Evolutionary conservation across 495 filamentous ascomycete species (phyloP).

Genomic region (Ascobolus immersus): DNA sequence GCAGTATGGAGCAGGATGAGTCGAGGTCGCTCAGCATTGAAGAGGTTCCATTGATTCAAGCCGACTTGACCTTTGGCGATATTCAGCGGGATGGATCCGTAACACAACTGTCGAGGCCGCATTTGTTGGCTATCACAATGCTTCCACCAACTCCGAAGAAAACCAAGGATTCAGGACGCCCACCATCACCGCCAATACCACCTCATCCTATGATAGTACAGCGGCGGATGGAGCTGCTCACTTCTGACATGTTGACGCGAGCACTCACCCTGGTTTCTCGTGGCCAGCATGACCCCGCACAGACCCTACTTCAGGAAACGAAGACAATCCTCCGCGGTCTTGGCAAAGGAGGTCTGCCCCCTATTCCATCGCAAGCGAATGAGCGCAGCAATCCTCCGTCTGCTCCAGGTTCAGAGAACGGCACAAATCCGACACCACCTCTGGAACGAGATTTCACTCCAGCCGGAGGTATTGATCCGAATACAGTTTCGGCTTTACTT

Average conservation of each 20-base stretch:
- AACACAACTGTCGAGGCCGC: slow-evolving; percentile 66
- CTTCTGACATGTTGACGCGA: slow-evolving; percentile 91
- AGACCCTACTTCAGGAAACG: slow-evolving; percentile 77
- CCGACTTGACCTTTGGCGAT: slow-evolving; percentile 81
- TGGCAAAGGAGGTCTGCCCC: slow-evolving; percentile 81
- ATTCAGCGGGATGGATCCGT: slow-evolving; percentile 76
- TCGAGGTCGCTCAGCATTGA: slow-evolving; percentile 65
- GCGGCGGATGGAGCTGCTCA: slow-evolving; percentile 88
- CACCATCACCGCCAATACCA: slow-evolving; percentile 59
- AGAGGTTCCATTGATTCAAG: slow-evolving; percentile 86
- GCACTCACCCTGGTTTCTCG: slow-evolving; percentile 76
- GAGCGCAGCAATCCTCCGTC: slow-evolving; percentile 26
- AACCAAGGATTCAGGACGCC: slow-evolving; percentile 29
- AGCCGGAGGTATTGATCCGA: slow-evolving; percentile 44
- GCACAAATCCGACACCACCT: slow-evolving; percentile 14
- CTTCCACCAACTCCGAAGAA: slow-evolving; percentile 52
- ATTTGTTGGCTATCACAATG: slow-evolving; percentile 94
- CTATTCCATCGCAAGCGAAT: slow-evolving; percentile 41
- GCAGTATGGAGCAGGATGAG: slow-evolving; percentile 67
- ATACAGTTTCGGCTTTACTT: slow-evolving; percentile 66
- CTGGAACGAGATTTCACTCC: slow-evolving; percentile 36
- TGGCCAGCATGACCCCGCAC: slow-evolving; percentile 76
- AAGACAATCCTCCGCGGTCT: slow-evolving; percentile 86
- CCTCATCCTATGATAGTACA: slow-evolving; percentile 91
- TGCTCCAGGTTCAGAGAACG: slow-evolving; percentile 17